These are phyloP conservation scores for Rhodotorula babjevae DNA, from an alignment of 768 basidiomycete genomes.

Conservation along the genomic window DNA sequence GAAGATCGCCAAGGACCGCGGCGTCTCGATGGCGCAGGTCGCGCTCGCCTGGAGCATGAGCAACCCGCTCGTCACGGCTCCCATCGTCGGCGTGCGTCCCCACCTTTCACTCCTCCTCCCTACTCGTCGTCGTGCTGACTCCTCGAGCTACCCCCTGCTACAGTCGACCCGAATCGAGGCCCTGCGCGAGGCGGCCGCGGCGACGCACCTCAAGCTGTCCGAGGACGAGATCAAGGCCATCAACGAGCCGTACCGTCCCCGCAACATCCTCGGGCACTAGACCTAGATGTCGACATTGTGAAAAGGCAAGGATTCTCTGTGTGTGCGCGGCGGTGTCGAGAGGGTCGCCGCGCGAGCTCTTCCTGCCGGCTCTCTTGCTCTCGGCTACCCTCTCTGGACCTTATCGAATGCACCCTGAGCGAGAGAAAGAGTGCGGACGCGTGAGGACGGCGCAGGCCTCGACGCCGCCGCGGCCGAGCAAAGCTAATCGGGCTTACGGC, in stretches of 20 bases:
- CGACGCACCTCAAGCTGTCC: slow-evolving; percentile 54
- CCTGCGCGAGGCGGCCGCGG: slow-evolving; percentile 47
- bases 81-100: slow-evolving; percentile 33
- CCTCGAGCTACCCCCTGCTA: too few relatives aligned
- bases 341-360: too few relatives aligned
- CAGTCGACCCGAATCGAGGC: slow-evolving; percentile 37
- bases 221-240: slow-evolving; percentile 59
- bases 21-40: slow-evolving; percentile 57
- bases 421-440: too few relatives aligned
- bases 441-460: too few relatives aligned
- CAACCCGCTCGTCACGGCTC: slow-evolving; percentile 36
- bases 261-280: slow-evolving; percentile 52
- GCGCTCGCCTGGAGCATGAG: slow-evolving; percentile 45
- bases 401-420: too few relatives aligned
- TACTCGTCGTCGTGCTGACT: too few relatives aligned
- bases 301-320: too few relatives aligned
- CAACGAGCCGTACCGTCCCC: slow-evolving; percentile 56
- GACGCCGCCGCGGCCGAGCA: too few relatives aligned
- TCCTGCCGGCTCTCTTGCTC: too few relatives aligned
- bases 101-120: background rate
- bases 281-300: background rate
- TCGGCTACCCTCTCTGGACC: too few relatives aligned
- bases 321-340: too few relatives aligned
- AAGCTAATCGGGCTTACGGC: too few relatives aligned
- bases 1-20: slow-evolving; percentile 55